Conservation (phyloP, 106 monocot genomes). For the Acorus calamus region DNA sequence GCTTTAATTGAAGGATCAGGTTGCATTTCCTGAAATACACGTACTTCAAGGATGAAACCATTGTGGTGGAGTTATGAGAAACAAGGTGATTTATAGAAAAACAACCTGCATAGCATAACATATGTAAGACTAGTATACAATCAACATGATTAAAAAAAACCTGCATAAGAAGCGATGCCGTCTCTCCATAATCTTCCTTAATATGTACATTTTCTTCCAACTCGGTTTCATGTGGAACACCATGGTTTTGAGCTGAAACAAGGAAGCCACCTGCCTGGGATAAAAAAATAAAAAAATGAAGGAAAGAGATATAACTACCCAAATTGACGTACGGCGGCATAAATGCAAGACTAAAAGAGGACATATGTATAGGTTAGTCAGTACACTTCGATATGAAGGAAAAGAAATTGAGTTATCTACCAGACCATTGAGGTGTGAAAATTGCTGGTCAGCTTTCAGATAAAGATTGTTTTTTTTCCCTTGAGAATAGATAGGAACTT, state of each 20-base stretch:
- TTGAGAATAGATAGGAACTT: no score
- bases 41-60: not conserved
- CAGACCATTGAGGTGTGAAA: no score
- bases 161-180: constrained; percentile 78
- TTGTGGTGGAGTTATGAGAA: no score
- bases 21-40: constrained; percentile 39
- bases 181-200: constrained; percentile 36
- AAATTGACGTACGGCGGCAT: no score
- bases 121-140: constrained; percentile 2
- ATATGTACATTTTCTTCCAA: constrained; percentile 67
- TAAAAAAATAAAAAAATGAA: constrained; percentile 19
- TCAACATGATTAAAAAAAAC: constrained; percentile 17
- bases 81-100: not conserved
- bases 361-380: no score
- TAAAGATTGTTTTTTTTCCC: no score
- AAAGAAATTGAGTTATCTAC: no score
- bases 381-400: no score
- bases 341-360: no score
- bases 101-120: constrained; percentile 4
- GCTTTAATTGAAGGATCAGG: constrained; percentile 46
- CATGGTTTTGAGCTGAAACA: constrained; percentile 73
- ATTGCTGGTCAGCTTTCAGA: no score
- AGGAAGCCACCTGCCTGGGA: constrained; percentile 98
- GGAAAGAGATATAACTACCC: no score
- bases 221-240: constrained; percentile 57